Base-by-base conservation (phyloP, 2,329 filamentous ascomycete genomes). In the Fusarium decemcellulare region DNA sequence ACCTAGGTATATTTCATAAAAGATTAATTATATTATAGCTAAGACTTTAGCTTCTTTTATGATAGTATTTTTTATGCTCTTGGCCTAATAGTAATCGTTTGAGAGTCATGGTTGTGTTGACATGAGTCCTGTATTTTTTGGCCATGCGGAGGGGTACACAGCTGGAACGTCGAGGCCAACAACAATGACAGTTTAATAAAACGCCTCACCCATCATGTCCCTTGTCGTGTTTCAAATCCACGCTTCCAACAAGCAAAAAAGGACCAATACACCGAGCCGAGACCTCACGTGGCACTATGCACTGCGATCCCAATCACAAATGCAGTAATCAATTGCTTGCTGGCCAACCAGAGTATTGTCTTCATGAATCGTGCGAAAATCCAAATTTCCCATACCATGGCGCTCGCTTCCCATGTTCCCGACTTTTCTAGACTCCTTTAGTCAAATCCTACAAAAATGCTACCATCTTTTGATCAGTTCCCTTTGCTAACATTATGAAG, bases 281-380 rank as follows among this genome's bases (percentile, higher is more conserved):
- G 29, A 23, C 39, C 39, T 30, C 27, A 32, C 56, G 44, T 42
- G 29, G 11, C 18, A 54, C n/a, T 37, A 10, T 14, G 9, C 39
- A 23, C 23, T 23, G 23, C 23, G 23, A 23, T 23, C 27, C 29
- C 16, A 44, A 55, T 43, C 52, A 34, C 15, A 55, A 40, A 34
- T 50, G 47, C 5, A 16, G n/a, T 37, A 15, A 18, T 42, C 23
- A 30, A 50, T 52, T 34, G 50, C 47, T 42, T 46, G 44, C 23
- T 23, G 23, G 23, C 23, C 23, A 23, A 23, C 29, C 58, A 52
- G 42, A 40, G 40, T 70, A 29, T 61, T 54, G 42, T 64, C 9
- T 51, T 69, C 67, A 53, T 70, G 55, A 69, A 53, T 63, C 58
- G 44, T 70, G 47, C 54, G 50, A 67, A 50, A 53, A 53, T 61